Evolutionary conservation across 2,329 filamentous ascomycete genomes (phyloP), one percentile per base, ranked within the genome.

Genomic region (Diaporthe ampelina): DNA sequence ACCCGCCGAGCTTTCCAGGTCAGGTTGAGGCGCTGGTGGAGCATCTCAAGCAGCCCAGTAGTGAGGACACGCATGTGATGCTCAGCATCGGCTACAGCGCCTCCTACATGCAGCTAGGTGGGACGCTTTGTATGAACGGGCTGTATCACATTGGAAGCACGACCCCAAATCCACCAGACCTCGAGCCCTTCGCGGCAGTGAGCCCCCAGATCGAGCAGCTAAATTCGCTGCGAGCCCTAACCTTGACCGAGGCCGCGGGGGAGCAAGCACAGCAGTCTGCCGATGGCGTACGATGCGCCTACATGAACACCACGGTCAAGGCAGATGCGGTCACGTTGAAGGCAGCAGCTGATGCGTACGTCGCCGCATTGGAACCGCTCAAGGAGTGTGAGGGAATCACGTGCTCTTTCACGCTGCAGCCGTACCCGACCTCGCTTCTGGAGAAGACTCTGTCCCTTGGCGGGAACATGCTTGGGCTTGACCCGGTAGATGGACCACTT

Each of bases 51-150:
- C 74, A 75, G 26, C 76, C 77, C 0, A 70, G 77, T 4, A 73
- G n/a, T 48, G 21, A 45, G 8, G 59, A 77, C 5, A 78, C 79
- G 21, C 78, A 80, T 35, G 45, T 80, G 11, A 79, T 80, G 78
- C 40, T 79, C 5, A 77, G 76, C 56, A 50, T 76, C 15, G 76
- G 74, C 1, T 79, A 77, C 59, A 63, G 75, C 3, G 76, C 73
- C 6, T 17, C 26, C 1, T 70, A 58, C 52, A 45, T 58, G 37
- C 57, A 73, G 54, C 70, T 79, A 24, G 71, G 72, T n/a, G 59
- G 63, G 37, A 65, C 68, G 13, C 58, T 76, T 24, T 76, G 77
- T 67, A 32, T 76, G 74, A 76, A 77, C 37, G 24, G 58, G 45
- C 21, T 73, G 4, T 78, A 76, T 58, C 68, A 77, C 61, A 76